Conservation (phyloP, 345 rosid species). For the Psidium guajava region DNA sequence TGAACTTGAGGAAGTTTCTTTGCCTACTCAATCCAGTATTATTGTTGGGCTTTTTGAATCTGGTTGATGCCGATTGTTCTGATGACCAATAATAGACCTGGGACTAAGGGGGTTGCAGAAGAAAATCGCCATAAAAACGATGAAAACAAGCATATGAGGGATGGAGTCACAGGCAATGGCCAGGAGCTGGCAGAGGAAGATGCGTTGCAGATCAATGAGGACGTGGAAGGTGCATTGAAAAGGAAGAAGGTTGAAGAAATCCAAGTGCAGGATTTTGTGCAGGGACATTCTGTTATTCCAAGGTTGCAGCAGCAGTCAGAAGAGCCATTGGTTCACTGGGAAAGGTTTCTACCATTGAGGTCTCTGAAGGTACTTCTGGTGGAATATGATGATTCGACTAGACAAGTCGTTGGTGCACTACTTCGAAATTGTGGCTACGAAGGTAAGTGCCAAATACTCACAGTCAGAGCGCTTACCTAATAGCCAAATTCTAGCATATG, state of each 20-base stretch:
- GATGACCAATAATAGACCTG: constrained; percentile 15
- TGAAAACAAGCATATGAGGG: constrained; percentile 16
- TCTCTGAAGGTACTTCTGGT: constrained; percentile 66
- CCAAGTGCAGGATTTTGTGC: constrained; percentile 4
- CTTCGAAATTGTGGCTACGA: constrained; percentile 80
- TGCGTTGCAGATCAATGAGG: constrained; percentile 24
- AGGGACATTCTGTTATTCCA: neutral
- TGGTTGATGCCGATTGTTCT: constrained; percentile 24
- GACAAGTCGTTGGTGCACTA: constrained; percentile 67
- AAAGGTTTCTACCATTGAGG: constrained; percentile 59
- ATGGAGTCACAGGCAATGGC: constrained; percentile 21
- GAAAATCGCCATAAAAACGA: constrained; percentile 10
- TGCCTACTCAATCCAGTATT: neutral
- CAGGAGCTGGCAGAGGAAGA: constrained; percentile 35
- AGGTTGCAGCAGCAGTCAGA: constrained; percentile 13
- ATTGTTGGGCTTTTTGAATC: constrained; percentile 21
- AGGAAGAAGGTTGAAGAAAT: neutral
- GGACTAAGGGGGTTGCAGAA: constrained; percentile 12
- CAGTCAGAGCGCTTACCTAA: neutral
- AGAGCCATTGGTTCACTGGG: constrained; percentile 46
- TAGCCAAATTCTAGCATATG: neutral
- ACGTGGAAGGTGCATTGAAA: constrained; percentile 9
- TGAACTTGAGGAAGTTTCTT: constrained; percentile 7
- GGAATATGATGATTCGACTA: constrained; percentile 76
- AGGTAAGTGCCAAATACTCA: constrained; percentile 25